A percentile compares a stretch with the other conserved stretches of the same genome.
These are phyloP conservation scores for Solanum sejunctum DNA, from an alignment of 257 asterid genomes.

Conservation along the genomic window DNA sequence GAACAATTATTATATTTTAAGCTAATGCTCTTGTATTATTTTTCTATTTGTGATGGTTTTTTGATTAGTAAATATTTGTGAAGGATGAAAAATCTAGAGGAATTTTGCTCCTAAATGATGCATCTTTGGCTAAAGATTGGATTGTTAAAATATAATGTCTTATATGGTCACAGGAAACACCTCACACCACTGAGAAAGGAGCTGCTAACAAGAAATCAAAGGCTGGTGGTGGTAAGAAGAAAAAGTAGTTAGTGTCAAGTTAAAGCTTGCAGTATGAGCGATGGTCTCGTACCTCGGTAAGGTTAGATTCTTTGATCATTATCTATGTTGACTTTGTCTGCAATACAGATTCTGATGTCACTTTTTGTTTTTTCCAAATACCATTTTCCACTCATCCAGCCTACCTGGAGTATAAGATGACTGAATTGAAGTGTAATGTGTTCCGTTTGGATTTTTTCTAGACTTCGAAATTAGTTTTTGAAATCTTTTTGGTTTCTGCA, in stretches of 20 bases:
- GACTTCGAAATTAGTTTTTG: not conserved
- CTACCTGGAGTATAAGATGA: not conserved
- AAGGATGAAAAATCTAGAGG: not conserved
- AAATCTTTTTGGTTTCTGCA: not conserved
- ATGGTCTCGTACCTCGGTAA: not conserved
- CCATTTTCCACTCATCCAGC: not conserved
- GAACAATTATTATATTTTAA: not conserved
- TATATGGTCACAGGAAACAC: slow-evolving; percentile 44
- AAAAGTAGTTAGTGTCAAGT: slow-evolving; percentile 28
- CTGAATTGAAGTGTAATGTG: not conserved
- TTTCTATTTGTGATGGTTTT: not conserved
- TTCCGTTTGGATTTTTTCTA: not conserved
- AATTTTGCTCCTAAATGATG: not conserved
- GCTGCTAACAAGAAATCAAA: slow-evolving; percentile 57
- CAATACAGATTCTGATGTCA: not conserved
- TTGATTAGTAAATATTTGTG: not conserved
- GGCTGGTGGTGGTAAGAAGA: slow-evolving; percentile 47
- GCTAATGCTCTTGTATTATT: not conserved
- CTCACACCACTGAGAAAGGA: slow-evolving; percentile 48
- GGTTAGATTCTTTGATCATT: not conserved
- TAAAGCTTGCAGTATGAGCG: not conserved
- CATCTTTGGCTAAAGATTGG: not conserved
- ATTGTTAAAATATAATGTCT: not conserved
- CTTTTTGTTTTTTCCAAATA: not conserved
- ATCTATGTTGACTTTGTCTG: not conserved